These are phyloP conservation scores for Yarrowia sp. DNA, from an alignment of 805 yeast species.

Conservation along the genomic window DNA sequence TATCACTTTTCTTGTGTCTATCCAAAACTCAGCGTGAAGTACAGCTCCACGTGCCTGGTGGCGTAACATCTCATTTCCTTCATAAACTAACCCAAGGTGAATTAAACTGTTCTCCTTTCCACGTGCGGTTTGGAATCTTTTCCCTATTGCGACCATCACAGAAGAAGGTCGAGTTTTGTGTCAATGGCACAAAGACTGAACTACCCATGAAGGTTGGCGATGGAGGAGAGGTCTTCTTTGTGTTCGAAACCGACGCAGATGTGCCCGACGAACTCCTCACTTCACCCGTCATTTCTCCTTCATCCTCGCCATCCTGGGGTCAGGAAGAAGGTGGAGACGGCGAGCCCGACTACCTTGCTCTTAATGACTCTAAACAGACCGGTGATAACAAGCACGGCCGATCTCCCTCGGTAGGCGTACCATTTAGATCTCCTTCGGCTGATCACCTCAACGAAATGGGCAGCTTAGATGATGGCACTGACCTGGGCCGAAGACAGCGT, in stretches of 20 bases:
- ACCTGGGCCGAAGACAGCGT: neutral
- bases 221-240: conserved; percentile 97
- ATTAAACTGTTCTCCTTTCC: conserved; percentile 90
- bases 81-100: conserved; percentile 42
- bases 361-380: neutral
- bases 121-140: conserved; percentile 92
- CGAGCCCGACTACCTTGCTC: conserved; percentile 15
- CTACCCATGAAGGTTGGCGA: conserved; percentile 96
- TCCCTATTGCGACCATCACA: conserved; percentile 90
- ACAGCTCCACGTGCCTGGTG: neutral
- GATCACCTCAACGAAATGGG: conserved; percentile 1
- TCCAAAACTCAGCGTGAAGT: neutral
- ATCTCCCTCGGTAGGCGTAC: conserved; percentile 4
- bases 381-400: neutral
- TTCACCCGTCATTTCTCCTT: conserved; percentile 80
- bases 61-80: neutral
- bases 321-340: conserved; percentile 2
- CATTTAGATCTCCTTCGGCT: conserved; percentile 10
- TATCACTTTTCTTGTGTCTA: neutral
- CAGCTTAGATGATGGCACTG: neutral
- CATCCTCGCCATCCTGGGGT: conserved; percentile 39
- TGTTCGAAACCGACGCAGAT: conserved; percentile 74
- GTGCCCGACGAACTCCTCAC: conserved; percentile 79
- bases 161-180: conserved; percentile 74
- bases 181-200: conserved; percentile 75